phyloP scores from a whole-genome alignment of 176 grass and related monocot species.

The Elymus sibiricus region DNA sequence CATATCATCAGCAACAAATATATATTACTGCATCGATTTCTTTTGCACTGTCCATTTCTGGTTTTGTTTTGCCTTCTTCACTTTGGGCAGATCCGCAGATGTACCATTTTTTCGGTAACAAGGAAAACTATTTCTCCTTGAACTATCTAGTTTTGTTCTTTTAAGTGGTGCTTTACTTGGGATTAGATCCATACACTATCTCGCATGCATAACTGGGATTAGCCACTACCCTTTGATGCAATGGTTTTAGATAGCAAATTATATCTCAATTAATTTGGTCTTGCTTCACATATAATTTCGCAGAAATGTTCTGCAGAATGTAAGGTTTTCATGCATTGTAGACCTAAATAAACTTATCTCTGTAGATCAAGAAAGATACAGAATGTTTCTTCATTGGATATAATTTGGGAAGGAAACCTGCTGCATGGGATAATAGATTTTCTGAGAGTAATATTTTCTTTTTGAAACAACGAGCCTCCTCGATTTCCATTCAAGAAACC shows the following conservation, averaged over 20 bases:
- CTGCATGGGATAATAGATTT: conserved; percentile 16
- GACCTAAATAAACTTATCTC: too few relatives aligned
- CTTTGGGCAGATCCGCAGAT: background rate
- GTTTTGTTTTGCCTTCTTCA: background rate
- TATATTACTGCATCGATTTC: background rate
- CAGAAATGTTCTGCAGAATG: background rate
- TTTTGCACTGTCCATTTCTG: background rate
- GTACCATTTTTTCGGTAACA: background rate
- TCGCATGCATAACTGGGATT: conserved; percentile 13
- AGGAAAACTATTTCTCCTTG: background rate
- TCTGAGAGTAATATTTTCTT: too few relatives aligned
- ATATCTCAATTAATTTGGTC: background rate
- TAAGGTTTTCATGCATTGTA: background rate
- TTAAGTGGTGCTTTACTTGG: background rate
- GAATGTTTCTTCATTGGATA: background rate
- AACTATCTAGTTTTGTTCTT: background rate
- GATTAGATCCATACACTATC: background rate
- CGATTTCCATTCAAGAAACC: too few relatives aligned
- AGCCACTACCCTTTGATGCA: background rate
- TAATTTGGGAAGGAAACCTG: background rate
- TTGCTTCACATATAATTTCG: background rate
- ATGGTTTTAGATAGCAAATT: background rate
- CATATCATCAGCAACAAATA: background rate
- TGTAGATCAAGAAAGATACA: background rate
- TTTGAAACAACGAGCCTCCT: too few relatives aligned